Percentiles rank a stretch among this genome's conserved stretches.
phyloP scores from a whole-genome alignment of 352 stramenopile species.

The Phytophthora pseudosyringae region DNA sequence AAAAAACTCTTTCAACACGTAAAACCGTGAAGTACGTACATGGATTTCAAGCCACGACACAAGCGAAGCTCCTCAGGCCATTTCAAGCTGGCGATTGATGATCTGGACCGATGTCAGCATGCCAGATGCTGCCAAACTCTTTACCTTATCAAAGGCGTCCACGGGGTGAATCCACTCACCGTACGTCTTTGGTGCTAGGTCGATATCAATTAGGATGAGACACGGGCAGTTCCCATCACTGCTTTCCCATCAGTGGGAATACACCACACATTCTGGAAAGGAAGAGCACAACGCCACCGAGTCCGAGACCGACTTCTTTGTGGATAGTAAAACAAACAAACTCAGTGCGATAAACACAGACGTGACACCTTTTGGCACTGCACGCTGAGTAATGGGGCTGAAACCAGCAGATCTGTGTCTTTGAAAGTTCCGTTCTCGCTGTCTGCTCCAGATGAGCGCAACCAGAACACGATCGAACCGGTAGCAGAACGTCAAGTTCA shows the following conservation, averaged over 20 bases:
- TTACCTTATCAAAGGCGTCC: conserved; percentile 23
- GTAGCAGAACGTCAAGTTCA: conserved; percentile 25
- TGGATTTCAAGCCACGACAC: conserved; percentile 19
- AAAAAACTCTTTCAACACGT: no score
- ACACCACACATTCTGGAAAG: conserved; percentile 28
- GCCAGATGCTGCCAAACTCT: conserved; percentile 24
- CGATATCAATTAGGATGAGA: conserved; percentile 15
- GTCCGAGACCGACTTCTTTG: conserved; percentile 17
- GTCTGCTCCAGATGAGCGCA: conserved; percentile 6
- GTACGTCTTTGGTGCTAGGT: neutral
- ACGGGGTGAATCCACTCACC: conserved; percentile 11
- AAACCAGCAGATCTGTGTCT: neutral
- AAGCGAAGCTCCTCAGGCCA: conserved; percentile 31
- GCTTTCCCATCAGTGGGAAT: conserved; percentile 19
- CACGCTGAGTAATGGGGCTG: conserved; percentile 2
- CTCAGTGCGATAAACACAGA: conserved; percentile 16
- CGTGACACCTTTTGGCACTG: conserved; percentile 20
- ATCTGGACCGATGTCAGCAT: conserved; percentile 42
- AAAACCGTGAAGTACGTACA: conserved; percentile 2
- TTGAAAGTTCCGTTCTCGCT: neutral
- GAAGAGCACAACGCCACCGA: conserved; percentile 10
- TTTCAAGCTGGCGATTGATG: conserved; percentile 37
- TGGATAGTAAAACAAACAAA: conserved; percentile 14
- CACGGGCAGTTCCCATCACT: conserved; percentile 28
- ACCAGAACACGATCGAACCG: conserved; percentile 32